Base-by-base conservation (phyloP, 495 filamentous ascomycete genomes). In the Rostrohypoxylon terebratum region DNA sequence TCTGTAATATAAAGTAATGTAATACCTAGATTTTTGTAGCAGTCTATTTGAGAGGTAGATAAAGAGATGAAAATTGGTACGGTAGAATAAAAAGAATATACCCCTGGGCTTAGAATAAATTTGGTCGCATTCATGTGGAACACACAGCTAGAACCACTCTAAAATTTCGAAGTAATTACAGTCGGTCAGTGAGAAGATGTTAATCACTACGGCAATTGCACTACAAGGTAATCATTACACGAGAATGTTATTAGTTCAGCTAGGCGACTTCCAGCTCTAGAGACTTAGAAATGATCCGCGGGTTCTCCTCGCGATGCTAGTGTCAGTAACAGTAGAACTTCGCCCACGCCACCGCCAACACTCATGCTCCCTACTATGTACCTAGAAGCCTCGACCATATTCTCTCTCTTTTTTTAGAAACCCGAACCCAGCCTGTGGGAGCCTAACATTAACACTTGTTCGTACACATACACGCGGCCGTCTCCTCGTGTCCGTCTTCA, bases 371-470 rank as follows among this genome's bases (percentile, higher is more conserved):
- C 51, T 44, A 51, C 9, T 40, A 67, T 51, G 55, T 44, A 60
- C 64, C 55, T 11, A 14, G 4, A n/a, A 25, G 23, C 48, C 48
- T 31, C 48, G 5, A 36, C 51, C 40, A 1, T 58, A 4, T 42
- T 42, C 10, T 1, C 9, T 36, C 20, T 25, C 13, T 48, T 21
- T 50, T 50, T 16, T 21, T 2, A 18, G 18, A 45, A 18, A 28
- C 28, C 28, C 28, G 14, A 23, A 38, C 48, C 21, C 34, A 38
- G n/a, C 38, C 25, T 53, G 48, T 38, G 57, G 59, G 25, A n/a
- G 13, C 28, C 23, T 55, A 55, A 10, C 14, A 55, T 42, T 58
- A 50, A 69, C 59, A 57, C 38, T 20, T 69, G 42, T 63, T 63
- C 51, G 31, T 69, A 69, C 59, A 69, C 28, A 28, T 45, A 61